Evolutionary conservation across 805 yeast species (phyloP), one percentile per base, ranked within the genome.

Genomic region (Cyberlindnera suaveolens): DNA sequence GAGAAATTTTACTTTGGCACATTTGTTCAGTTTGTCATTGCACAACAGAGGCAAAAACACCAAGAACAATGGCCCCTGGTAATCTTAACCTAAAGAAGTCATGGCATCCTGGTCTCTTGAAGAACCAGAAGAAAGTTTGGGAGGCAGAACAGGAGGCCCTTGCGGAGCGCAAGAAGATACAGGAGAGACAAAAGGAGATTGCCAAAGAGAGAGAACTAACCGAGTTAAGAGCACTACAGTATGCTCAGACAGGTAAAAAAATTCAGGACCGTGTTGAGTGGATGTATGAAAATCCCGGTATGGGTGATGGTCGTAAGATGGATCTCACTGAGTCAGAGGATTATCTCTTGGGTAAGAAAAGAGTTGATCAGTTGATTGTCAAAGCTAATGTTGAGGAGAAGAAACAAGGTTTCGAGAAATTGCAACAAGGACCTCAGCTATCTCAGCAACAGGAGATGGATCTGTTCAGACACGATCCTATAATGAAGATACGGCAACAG

Each of bases 31-130:
- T 30, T 6, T 30, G 6, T 3, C 16, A 31, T 13, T 15, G 33
- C 33, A 15, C 9, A 31, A 15, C 16, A 7, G 16, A 31, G 15
- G 33, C 16, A 15, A n/a, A 6, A 32, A 32, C 35, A 16, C 17
- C 35, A 32, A 32, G 37, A 29, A 6, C 20, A n/a, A 70, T 69
- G 74, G 74, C 71, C 60, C 85, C 89, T 1, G 86, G 89, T 5
- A 96, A 90, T 62, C 71, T 91, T 49, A 91, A 91, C 60, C 64
- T 90, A 43, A 85, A 91, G 66, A 91, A 91, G 61, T 91, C 98
- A 48, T 91, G 98, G 99, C 88, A 91, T 62, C 97, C 99, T 3
- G 90, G 84, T 38, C 70, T 87, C 40, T 68, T 85, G 58, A 85
- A 83, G 60, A 91, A 91, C 69, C 88, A 82, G 64, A 82, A 81